Evolutionary conservation across 2,329 filamentous ascomycete species (phyloP).

Genomic region (Neospermospora avenae): DNA sequence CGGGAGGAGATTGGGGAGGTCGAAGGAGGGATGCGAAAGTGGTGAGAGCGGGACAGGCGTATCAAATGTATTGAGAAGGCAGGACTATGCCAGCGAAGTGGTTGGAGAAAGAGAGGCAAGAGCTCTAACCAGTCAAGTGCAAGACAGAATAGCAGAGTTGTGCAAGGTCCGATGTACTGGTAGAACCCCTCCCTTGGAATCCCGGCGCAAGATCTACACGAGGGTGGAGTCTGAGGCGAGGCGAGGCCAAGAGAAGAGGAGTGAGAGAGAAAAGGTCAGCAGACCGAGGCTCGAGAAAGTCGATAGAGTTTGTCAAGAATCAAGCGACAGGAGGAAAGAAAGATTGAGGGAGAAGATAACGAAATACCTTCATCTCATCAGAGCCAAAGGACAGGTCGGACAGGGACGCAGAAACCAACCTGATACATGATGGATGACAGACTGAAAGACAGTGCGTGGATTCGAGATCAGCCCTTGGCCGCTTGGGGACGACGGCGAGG

Average conservation of each 20-base stretch:
- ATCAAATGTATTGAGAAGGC: background rate
- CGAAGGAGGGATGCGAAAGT: background rate
- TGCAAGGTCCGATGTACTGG: background rate
- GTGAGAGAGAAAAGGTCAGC: background rate
- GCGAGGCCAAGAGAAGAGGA: background rate
- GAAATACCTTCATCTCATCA: background rate
- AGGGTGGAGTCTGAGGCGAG: background rate
- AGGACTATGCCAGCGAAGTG: background rate
- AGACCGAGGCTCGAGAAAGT: background rate
- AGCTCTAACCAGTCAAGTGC: background rate
- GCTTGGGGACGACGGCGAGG: background rate
- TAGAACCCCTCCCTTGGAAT: background rate
- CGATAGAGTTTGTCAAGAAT: background rate
- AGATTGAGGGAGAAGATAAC: background rate
- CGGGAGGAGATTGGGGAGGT: conserved; percentile 8
- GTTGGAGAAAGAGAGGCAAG: background rate
- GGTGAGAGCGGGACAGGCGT: background rate
- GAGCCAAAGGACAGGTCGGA: background rate
- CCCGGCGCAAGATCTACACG: conserved; percentile 6
- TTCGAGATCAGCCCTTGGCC: background rate
- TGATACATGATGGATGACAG: conserved; percentile 8
- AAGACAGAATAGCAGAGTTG: background rate
- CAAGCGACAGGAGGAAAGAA: background rate
- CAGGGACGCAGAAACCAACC: conserved; percentile 9
- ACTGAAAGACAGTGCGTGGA: background rate